Conservation (phyloP, 805 yeast species). For the Starmerella vaccinii region DNA sequence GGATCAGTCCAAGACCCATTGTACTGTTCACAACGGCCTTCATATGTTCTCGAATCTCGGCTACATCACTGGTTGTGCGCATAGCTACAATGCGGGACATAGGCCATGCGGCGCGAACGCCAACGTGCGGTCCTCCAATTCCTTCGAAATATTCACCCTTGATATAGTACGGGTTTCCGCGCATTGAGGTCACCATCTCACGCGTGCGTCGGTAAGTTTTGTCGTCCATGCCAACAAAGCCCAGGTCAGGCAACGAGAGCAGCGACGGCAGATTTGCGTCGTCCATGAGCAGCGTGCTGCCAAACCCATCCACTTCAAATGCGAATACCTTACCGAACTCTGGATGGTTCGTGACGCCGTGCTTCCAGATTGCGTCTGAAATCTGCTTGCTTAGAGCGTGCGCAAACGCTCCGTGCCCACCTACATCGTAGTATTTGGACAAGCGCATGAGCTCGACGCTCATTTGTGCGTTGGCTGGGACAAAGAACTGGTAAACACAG, state of each 20-base stretch:
- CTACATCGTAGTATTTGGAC: conserved; percentile 23
- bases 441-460: conserved; percentile 47
- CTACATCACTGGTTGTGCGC: conserved; percentile 62
- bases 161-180: conserved; percentile 71
- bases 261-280: conserved; percentile 89
- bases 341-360: conserved; percentile 61
- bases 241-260: conserved; percentile 69
- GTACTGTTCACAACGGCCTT: conserved; percentile 49
- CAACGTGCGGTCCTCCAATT: conserved; percentile 87
- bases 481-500: conserved; percentile 63
- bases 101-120: conserved; percentile 78
- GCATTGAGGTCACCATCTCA: conserved; percentile 54
- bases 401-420: conserved; percentile 23
- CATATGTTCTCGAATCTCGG: conserved; percentile 48
- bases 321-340: conserved; percentile 70
- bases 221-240: conserved; percentile 45
- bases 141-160: conserved; percentile 58
- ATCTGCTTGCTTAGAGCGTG: conserved; percentile 36
- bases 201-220: conserved; percentile 67
- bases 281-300: conserved; percentile 65
- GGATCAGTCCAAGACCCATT: conserved; percentile 69
- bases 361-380: conserved; percentile 45
- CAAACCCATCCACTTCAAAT: conserved; percentile 82
- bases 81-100: conserved; percentile 70
- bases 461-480: conserved; percentile 78